Conservation (phyloP, 2,329 filamentous ascomycete genomes). For the Aspergillus piperis region DNA sequence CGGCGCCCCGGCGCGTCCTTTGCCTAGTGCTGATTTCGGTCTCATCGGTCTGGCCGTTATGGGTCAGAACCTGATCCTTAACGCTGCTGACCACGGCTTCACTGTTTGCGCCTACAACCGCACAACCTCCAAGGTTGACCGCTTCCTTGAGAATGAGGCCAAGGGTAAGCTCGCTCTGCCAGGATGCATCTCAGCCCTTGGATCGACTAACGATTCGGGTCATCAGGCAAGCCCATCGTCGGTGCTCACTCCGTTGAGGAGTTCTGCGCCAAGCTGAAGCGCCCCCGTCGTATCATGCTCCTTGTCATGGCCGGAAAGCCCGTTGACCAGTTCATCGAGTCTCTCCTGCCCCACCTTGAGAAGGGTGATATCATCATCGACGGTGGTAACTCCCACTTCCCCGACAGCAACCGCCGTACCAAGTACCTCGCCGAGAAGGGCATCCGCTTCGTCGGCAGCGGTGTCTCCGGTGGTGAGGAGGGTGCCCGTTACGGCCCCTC, state of each 20-base stretch:
- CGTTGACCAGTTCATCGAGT: slow-evolving; percentile 98
- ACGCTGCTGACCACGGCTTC: slow-evolving; percentile 89
- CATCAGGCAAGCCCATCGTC: slow-evolving; percentile 82
- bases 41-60: slow-evolving; percentile 92
- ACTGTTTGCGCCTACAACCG: slow-evolving; percentile 98
- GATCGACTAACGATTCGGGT: background rate
- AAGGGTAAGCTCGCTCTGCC: slow-evolving; percentile 58
- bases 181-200: background rate
- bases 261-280: slow-evolving; percentile 96
- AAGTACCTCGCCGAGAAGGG: slow-evolving; percentile 84
- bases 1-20: slow-evolving; percentile 60
- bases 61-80: slow-evolving; percentile 85
- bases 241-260: slow-evolving; percentile 93
- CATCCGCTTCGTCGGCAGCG: slow-evolving; percentile 92
- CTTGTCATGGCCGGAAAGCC: slow-evolving; percentile 98
- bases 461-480: slow-evolving; percentile 99
- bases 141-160: slow-evolving; percentile 86
- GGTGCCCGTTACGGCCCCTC: slow-evolving; percentile 96
- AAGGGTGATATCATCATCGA: slow-evolving; percentile 98
- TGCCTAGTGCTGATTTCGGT: slow-evolving; percentile 77
- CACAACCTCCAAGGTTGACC: slow-evolving; percentile 97
- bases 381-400: slow-evolving; percentile 98
- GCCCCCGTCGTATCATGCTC: slow-evolving; percentile 94
- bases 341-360: slow-evolving; percentile 79
- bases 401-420: slow-evolving; percentile 96